Evolutionary conservation across 495 filamentous ascomycete species (phyloP).

Genomic region (Hypoxylon fragiforme): DNA sequence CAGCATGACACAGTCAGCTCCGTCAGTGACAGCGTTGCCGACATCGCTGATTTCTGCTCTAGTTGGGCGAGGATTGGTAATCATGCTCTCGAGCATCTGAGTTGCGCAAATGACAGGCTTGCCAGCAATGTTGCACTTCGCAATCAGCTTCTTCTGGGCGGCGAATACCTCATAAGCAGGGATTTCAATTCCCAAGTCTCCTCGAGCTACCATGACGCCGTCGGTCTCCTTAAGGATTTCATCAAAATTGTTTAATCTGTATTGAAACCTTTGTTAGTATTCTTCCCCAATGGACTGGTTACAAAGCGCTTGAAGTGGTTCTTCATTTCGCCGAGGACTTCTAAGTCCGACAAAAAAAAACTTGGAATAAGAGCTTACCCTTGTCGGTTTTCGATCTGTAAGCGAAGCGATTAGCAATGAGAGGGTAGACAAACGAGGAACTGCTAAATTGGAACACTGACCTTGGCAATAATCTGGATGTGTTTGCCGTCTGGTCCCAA

Average conservation of each 20-base stretch:
- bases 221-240: constrained; percentile 96
- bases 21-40: constrained; percentile 95
- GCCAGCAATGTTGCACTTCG: constrained; percentile 99
- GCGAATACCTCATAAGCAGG: constrained; percentile 97
- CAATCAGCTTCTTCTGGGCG: constrained; percentile 99
- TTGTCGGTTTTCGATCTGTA: constrained; percentile 92
- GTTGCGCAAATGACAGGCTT: constrained; percentile 94
- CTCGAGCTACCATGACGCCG: constrained; percentile 99
- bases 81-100: constrained; percentile 91
- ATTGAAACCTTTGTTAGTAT: constrained; percentile 4
- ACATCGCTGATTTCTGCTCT: constrained; percentile 98
- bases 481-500: constrained; percentile 90
- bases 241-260: constrained; percentile 84
- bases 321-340: too few relatives aligned
- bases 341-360: neutral
- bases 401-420: constrained; percentile 3
- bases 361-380: constrained; percentile 46
- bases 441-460: neutral
- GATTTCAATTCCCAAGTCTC: constrained; percentile 98
- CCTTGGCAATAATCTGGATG: constrained; percentile 98
- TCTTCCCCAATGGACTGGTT: neutral
- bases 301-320: too few relatives aligned
- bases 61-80: constrained; percentile 97
- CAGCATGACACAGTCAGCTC: constrained; percentile 99
- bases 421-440: neutral